These are phyloP conservation scores for Heliocybe sulcata DNA, from an alignment of 1,284 basidiomycete species.

Conservation along the genomic window DNA sequence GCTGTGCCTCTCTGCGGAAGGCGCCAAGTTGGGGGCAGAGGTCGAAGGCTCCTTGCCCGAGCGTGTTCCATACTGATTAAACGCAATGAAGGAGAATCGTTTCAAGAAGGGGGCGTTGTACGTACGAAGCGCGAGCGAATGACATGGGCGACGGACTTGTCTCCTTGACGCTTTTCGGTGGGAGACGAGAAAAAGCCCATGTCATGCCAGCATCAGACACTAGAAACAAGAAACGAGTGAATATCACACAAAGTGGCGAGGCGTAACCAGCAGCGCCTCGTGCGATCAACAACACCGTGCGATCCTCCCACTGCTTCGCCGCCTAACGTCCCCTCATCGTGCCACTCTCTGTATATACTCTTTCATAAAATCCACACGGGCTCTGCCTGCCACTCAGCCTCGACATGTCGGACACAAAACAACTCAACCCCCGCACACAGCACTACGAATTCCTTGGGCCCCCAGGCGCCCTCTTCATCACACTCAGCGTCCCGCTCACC, in stretches of 20 bases:
- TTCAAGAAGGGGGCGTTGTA: slow-evolving; percentile 16
- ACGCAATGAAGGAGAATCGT: slow-evolving; percentile 8
- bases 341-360: too few species aligned
- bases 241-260: not conserved
- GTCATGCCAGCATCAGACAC: not conserved
- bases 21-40: slow-evolving; percentile 24
- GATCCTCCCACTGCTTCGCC: too few species aligned
- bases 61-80: slow-evolving; percentile 52
- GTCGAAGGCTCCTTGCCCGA: slow-evolving; percentile 50
- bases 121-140: slow-evolving; percentile 71
- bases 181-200: slow-evolving; percentile 34
- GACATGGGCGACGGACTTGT: slow-evolving; percentile 49
- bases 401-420: not conserved
- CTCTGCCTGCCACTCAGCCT: not conserved
- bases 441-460: slow-evolving; percentile 86
- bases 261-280: too few species aligned
- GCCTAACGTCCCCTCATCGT: too few species aligned
- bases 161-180: slow-evolving; percentile 17
- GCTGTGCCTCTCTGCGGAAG: slow-evolving; percentile 18
- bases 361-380: too few species aligned
- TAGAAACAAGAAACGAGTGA: not conserved
- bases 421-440: slow-evolving; percentile 60
- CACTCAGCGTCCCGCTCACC: slow-evolving; percentile 65
- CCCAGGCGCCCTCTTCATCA: slow-evolving; percentile 70
- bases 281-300: too few species aligned